Evolutionary conservation across 2,329 filamentous ascomycete genomes (phyloP).

Genomic region (Pseudogymnoascus sp.): DNA sequence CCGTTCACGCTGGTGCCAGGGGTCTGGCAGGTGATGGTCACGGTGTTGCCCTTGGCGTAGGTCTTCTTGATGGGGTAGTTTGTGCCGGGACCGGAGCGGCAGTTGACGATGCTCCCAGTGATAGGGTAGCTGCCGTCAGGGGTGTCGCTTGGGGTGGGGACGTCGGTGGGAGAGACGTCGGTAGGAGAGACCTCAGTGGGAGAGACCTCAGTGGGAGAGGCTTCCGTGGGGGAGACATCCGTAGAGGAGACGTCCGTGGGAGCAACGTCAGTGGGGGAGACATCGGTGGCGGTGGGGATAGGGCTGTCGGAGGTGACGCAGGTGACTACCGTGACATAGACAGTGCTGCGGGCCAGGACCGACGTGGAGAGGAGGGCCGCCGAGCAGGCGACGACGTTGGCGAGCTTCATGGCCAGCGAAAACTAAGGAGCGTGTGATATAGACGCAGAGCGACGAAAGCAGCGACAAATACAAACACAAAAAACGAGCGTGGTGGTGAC

Average conservation of each 20-base stretch:
- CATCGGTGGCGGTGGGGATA: constrained; percentile 7
- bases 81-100: constrained; percentile 21
- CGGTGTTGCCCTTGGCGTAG: constrained; percentile 3
- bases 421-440: too few species aligned
- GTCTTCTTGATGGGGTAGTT: constrained; percentile 13
- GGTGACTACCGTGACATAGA: neutral
- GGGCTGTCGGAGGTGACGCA: neutral
- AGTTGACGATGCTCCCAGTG: constrained; percentile 18
- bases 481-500: constrained; percentile 1
- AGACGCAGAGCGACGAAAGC: neutral
- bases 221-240: neutral
- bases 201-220: neutral
- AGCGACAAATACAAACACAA: neutral
- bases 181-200: neutral
- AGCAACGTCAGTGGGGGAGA: neutral
- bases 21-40: constrained; percentile 13
- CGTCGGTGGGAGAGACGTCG: neutral
- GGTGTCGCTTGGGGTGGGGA: neutral
- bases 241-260: neutral
- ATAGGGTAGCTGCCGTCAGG: constrained; percentile 16
- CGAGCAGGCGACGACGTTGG: neutral
- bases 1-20: constrained; percentile 14
- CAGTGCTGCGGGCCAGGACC: constrained; percentile 1
- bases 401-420: neutral
- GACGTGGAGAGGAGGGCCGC: neutral